Base-by-base conservation (phyloP, 1,139 yeast species). In the Suhomyces choctaworum region DNA sequence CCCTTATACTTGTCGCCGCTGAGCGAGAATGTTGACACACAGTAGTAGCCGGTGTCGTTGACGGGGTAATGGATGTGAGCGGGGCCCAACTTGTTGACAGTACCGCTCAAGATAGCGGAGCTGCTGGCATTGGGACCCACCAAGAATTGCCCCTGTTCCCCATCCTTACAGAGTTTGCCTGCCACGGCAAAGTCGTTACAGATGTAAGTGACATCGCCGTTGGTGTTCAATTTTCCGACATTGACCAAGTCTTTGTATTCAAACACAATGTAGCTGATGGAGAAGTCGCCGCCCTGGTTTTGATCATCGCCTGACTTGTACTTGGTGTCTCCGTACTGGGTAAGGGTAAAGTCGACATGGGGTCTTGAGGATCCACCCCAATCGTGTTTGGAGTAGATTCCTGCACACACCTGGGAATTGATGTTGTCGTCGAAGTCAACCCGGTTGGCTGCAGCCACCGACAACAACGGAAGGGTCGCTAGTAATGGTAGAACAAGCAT, bases 351-450 rank as follows among this genome's bases (percentile, higher is more conserved):
- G 7, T 71, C 68, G 38, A 84, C 80, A 47, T 73, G 80, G 7
- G 94, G 90, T 39, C 72, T 76, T 9, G 63, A 58, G 24, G 76
- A 70, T 27, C 97, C 97, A 32, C 88, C 85, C 92, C 95, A 87
- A 56, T 90, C 96, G 32, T 78, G 72, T 50, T 82, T 83, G 36
- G 92, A 76, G 62, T 90, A 92, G 77, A 92, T 80, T 25, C 98
- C 98, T 8, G 90, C 75, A 60, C 98, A 92, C 19, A 78, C 78
- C 53, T 86, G 94, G 14, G 82, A 70, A 32, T 58, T 50, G 24
- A 60, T 51, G 7, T 59, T 56, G 11, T 72, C 60, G 34, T 75
- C 73, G 44, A 84, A 66, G 17, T 52, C 51, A 33, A 72, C 80
- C 45, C 63, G 62, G 48, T 80, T 78, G 28, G 81, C 82, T 4